Evolutionary conservation across 768 basidiomycete genomes (phyloP).

Genomic region (Leccinum incarnatum): DNA sequence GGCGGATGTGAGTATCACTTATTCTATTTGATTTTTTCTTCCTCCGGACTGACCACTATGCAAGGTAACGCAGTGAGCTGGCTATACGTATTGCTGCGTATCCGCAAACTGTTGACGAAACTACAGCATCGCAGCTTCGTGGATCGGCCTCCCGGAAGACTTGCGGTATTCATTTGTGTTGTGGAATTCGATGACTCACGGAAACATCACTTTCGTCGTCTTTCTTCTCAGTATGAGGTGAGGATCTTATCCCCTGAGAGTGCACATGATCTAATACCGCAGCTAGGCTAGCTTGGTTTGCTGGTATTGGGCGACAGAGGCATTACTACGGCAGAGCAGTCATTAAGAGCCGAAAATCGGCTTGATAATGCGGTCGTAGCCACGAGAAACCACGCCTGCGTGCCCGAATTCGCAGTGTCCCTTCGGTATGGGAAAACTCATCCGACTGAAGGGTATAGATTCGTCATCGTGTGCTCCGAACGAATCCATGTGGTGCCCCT

Average conservation of each 20-base stretch:
- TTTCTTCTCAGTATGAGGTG: conserved; percentile 59
- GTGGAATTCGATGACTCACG: conserved; percentile 77
- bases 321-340: conserved; percentile 37
- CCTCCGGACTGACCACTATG: conserved; percentile 1
- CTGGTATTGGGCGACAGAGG: conserved; percentile 46
- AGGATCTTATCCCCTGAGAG: background rate
- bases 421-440: background rate
- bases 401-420: background rate
- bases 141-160: conserved; percentile 54
- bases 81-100: background rate
- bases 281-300: conserved; percentile 53
- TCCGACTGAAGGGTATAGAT: background rate
- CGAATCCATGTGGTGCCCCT: conserved; percentile 54
- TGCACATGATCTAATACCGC: conserved; percentile 6
- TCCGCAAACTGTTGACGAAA: conserved; percentile 1
- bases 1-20: conserved; percentile 56
- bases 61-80: conserved; percentile 61
- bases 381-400: background rate
- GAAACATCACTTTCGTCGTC: conserved; percentile 66
- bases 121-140: conserved; percentile 54
- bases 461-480: conserved; percentile 13
- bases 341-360: conserved; percentile 13
- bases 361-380: conserved; percentile 2
- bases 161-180: conserved; percentile 45
- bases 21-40: background rate